Evolutionary conservation across 176 grass and related monocot genomes (phyloP), one percentile per base, ranked within the genome.

Genomic region (Avena insularis): DNA sequence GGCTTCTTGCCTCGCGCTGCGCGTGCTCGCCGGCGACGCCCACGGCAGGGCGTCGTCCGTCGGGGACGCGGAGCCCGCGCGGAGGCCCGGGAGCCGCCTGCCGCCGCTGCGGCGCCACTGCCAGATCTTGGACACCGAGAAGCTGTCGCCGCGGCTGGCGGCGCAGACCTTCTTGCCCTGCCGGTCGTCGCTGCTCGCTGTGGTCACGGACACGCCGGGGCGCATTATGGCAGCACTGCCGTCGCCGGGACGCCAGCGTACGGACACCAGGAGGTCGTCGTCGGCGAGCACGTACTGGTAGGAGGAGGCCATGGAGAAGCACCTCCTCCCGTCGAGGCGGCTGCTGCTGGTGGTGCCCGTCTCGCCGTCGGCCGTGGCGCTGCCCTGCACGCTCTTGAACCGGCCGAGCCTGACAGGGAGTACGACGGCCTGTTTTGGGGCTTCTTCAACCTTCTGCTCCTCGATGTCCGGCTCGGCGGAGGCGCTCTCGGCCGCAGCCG

Each of bases 41-140:
- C 92, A 98, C 86, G 88, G 87, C 54, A 96, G 78, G 36, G 33
- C 74, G 78, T 71, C 81, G 48, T 92, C 84, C 14, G 80, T 70
- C 36, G 79, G 75, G 48, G 60, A 71, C 46, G 82, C 54, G 59
- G 81, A 70, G 71, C 84, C 86, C 21, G 90, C 8, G 38, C 73
- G 84, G 66, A 91, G 79, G 27, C 58, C 66, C 0, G 93, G 88
- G 69, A 98, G 84, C 68, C 82, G 66, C 62, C 79, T 86, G 82
- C 90, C 89, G 82, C 94, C 89, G 79, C 94, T 86, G 84, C 90
- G 65, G 33, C 88, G 75, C 96, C 96, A 94, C 57, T 98, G 96
- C 96, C 96, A 98, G 78, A 98, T 95, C 91, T 98, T 98, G 51
- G 96, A 95, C 65, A 98, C 86, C 6, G 96, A 98, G 84, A 98